These are phyloP conservation scores for Citrus sp. DNA, from an alignment of 345 rosid species.

Conservation along the genomic window DNA sequence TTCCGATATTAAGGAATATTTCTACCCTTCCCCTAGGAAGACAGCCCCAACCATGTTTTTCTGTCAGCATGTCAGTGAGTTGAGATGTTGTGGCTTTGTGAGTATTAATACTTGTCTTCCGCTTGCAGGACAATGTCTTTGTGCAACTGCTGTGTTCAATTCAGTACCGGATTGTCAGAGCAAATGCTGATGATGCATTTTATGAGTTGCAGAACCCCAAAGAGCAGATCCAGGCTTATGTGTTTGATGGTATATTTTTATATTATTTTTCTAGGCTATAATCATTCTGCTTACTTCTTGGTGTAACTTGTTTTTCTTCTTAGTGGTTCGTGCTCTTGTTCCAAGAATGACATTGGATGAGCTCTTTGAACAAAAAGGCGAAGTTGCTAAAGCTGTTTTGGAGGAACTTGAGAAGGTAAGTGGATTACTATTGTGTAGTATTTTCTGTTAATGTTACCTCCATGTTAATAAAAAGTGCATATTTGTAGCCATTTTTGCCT, in stretches of 20 bases:
- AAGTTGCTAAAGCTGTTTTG: constrained; percentile 89
- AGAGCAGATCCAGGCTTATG: constrained; percentile 96
- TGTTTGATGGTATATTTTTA: constrained; percentile 70
- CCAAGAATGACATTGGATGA: constrained; percentile 86
- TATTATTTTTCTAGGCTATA: background rate
- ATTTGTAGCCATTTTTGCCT: background rate
- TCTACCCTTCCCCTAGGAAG: background rate
- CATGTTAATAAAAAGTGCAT: background rate
- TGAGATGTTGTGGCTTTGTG: background rate
- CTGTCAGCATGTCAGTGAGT: background rate
- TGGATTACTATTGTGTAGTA: background rate
- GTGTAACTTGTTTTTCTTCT: background rate
- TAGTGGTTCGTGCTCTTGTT: constrained; percentile 94
- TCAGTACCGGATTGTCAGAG: constrained; percentile 72
- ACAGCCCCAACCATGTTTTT: background rate
- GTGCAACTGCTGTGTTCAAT: constrained; percentile 94
- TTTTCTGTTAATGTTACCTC: background rate
- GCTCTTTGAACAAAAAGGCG: constrained; percentile 96
- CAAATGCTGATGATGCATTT: constrained; percentile 93
- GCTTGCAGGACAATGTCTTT: constrained; percentile 82
- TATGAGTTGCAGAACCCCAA: constrained; percentile 88
- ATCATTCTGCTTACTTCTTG: background rate
- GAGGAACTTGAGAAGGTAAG: constrained; percentile 94
- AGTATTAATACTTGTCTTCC: background rate
- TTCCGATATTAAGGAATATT: background rate